Evolutionary conservation across 257 asterid species (phyloP).

Genomic region (Solanum gandarillasii): DNA sequence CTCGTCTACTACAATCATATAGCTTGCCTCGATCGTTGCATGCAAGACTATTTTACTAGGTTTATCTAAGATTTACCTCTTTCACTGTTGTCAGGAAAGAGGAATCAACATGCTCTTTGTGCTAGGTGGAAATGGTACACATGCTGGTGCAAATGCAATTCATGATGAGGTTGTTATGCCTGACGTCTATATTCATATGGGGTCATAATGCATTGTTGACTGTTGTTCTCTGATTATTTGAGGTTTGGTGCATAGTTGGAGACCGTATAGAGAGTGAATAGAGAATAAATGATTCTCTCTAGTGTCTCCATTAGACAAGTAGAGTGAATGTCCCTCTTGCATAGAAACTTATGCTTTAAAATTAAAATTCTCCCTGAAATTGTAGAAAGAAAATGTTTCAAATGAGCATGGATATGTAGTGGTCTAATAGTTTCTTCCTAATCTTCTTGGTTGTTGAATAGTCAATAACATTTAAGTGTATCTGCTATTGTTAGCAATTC

Average conservation of each 20-base stretch:
- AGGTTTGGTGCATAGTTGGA: background rate
- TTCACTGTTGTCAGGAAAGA: slow-evolving; percentile 51
- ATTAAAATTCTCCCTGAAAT: background rate
- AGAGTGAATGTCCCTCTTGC: background rate
- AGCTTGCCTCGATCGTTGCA: background rate
- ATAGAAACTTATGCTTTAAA: background rate
- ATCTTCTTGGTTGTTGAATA: background rate
- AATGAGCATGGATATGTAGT: background rate
- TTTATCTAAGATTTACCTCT: slow-evolving; percentile 4
- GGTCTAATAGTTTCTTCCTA: background rate
- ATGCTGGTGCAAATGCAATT: slow-evolving; percentile 96
- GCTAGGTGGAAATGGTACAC: slow-evolving; percentile 98
- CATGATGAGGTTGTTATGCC: slow-evolving; percentile 67
- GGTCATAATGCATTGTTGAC: background rate
- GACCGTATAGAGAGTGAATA: background rate
- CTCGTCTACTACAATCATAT: background rate
- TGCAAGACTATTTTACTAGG: background rate
- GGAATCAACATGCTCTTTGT: slow-evolving; percentile 93
- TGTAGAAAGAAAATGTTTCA: background rate
- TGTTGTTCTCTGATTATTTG: background rate
- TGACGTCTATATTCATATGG: background rate
- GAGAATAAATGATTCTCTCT: background rate
- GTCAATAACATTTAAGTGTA: background rate
- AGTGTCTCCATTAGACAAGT: background rate
- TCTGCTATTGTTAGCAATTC: background rate